Base-by-base conservation (phyloP, 164 flowering plant genomes). In the Berberis vulgaris region DNA sequence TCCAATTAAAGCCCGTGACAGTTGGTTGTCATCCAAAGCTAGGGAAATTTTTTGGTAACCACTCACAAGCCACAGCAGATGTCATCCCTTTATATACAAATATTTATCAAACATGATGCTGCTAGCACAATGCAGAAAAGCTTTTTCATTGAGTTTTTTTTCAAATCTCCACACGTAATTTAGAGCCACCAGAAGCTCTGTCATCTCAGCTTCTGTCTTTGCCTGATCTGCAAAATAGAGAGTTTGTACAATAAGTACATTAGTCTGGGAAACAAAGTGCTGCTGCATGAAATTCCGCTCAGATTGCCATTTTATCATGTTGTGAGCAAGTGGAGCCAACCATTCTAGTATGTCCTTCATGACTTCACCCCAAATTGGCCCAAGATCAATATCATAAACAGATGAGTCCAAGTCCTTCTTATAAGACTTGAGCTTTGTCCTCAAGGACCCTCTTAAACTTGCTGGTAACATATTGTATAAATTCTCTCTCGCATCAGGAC, bases 271-370 rank as follows among this genome's bases (percentile, higher is more conserved):
- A 64, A 74, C 78, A 43, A 80, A 71, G 73, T 71, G 82, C 71
- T 86, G 96, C 77, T 92, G 95, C 80, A 88, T 97, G 47, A 80
- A 82, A 72, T 83, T 89, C 58, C 96, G 63, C 75, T 87, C 96
- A n/a, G 96, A 79, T 46, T 92, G 98, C 98, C 98, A 92, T 68
- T 86, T 83, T 64, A 92, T 83, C 86, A 84, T 92, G 76, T 84
- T 83, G 65, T 89, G 98, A 65, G 98, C 96, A 65, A 92, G 88
- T 13, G 98, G 98, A 4, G 84, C 84, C 61, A 92, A 65, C 98
- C 96, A 92, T 50, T 88, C 91, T 54, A 92, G 67, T 68, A 84
- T 86, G 43, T 73, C 65, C 9, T 79, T 44, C 76, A 92, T 76
- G 52, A 94, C 97, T 49, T 78, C 82, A 43, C 61, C 84, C 93